Base-by-base conservation (phyloP, 1,139 yeast species). In the Blastobotrys buckinghamii region DNA sequence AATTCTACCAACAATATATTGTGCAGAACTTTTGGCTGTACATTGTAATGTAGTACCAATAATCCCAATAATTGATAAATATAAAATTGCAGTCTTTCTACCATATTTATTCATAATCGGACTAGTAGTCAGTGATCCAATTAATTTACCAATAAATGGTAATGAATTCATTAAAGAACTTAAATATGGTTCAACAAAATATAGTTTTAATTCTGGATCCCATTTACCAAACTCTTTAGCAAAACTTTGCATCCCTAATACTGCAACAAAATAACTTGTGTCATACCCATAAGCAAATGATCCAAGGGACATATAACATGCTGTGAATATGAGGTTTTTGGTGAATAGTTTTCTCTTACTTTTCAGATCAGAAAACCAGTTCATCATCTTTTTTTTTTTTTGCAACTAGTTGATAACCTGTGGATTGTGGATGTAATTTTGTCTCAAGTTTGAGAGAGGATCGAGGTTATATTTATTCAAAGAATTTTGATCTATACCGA, bases 271-370 rank as follows among this genome's bases (percentile, higher is more conserved):
- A 4, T 43, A 30, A 15, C 46, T 27, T 26, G 45, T 37, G 38
- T 51, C 53, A 29, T 49, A 51, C n/a, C 53, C 52, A 20, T 44
- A 50, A 30, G 40, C 39, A 45, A 49, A 47, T 12, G 52, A 44
- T 2, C 44, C 52, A 33, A 49, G 35, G 7, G 52, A 47, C 44
- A 49, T 39, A 38, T 30, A 47, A 3, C 47, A 45, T 17, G 43
- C 43, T 6, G 43, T 45, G 19, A 47, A 42, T 8, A 42, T 38
- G 19, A 49, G 39, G 20, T 39, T 19, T 19, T 13, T 4, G n/a
- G 47, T 49, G 15, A 49, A 42, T 17, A 49, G 48, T 22, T 35
- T 38, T 37, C 44, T 26, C 43, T 48, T 22, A 41, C 41, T 30
- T 46, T 47, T 20, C 47, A 51, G 20, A 52, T 50, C n/a, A n/a